These are phyloP conservation scores for Danielozyma ontarioensis DNA, from an alignment of 805 yeast species.

Conservation along the genomic window DNA sequence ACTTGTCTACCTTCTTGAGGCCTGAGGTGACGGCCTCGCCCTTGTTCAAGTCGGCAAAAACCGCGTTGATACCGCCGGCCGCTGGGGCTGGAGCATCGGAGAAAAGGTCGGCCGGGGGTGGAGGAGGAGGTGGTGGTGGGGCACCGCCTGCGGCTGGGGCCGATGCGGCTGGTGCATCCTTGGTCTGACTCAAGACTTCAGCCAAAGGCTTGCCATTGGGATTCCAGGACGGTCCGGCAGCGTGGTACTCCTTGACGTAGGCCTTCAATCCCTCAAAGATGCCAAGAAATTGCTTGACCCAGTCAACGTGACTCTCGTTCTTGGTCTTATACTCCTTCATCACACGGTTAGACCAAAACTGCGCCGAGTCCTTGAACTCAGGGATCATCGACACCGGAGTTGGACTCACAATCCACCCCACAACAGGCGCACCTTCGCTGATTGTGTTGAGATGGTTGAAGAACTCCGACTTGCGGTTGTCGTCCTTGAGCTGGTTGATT, in stretches of 20 bases:
- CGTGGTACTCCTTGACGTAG: slow-evolving; percentile 72
- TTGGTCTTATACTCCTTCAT: slow-evolving; percentile 76
- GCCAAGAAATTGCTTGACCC: slow-evolving; percentile 67
- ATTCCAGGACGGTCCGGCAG: slow-evolving; percentile 83
- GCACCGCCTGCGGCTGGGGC: slow-evolving; percentile 32
- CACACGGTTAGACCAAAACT: slow-evolving; percentile 90
- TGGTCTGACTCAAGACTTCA: slow-evolving; percentile 35
- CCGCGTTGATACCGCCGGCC: slow-evolving; percentile 70
- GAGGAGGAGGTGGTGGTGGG: slow-evolving; percentile 8
- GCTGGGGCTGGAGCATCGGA: slow-evolving; percentile 28
- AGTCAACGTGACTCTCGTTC: slow-evolving; percentile 64
- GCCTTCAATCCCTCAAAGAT: slow-evolving; percentile 65
- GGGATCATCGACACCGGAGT: slow-evolving; percentile 73
- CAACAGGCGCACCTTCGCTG: slow-evolving; percentile 82
- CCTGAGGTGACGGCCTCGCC: slow-evolving; percentile 84
- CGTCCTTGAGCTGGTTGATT: slow-evolving; percentile 65
- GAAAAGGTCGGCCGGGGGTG: slow-evolving; percentile 71
- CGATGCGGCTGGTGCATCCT: slow-evolving; percentile 14
- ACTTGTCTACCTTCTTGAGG: slow-evolving; percentile 85
- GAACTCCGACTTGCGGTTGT: slow-evolving; percentile 60
- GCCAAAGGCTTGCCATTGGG: slow-evolving; percentile 52
- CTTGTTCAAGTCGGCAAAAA: slow-evolving; percentile 82
- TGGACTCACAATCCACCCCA: slow-evolving; percentile 82
- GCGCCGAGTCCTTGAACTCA: slow-evolving; percentile 86
- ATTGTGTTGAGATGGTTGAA: slow-evolving; percentile 75